Evolutionary conservation across 1,139 yeast genomes (phyloP).

Genomic region (Blastobotrys persicus): DNA sequence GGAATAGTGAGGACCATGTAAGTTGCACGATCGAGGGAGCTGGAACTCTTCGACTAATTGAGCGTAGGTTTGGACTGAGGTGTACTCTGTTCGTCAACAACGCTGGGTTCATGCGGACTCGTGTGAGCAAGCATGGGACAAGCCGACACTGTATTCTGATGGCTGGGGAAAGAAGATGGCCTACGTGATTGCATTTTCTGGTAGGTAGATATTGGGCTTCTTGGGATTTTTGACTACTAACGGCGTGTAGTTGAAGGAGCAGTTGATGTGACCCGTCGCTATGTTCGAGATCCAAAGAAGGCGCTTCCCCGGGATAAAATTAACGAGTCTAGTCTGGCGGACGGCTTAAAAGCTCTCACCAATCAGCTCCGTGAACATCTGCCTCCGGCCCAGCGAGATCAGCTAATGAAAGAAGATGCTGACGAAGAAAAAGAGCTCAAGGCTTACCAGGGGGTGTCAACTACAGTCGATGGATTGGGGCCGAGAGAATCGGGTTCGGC

Average conservation of each 20-base stretch:
- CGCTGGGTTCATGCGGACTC: slow-evolving; percentile 86
- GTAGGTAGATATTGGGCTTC: slow-evolving; percentile 35
- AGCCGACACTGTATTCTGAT: slow-evolving; percentile 68
- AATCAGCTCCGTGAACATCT: slow-evolving; percentile 37
- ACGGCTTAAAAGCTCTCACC: slow-evolving; percentile 44
- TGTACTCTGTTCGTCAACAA: slow-evolving; percentile 56
- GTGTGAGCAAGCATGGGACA: slow-evolving; percentile 83
- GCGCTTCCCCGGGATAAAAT: slow-evolving; percentile 52
- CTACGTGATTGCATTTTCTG: slow-evolving; percentile 62
- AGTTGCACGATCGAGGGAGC: no score
- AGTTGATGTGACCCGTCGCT: slow-evolving; percentile 66
- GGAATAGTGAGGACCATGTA: slow-evolving; percentile 90
- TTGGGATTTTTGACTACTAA: neutral
- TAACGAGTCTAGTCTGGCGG: slow-evolving; percentile 43
- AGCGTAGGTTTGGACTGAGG: slow-evolving; percentile 72
- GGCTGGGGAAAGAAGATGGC: slow-evolving; percentile 97
- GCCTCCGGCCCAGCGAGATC: slow-evolving; percentile 37
- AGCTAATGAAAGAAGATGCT: slow-evolving; percentile 41
- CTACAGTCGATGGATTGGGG: slow-evolving; percentile 22
- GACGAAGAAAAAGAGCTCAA: slow-evolving; percentile 42
- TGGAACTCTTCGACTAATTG: no score
- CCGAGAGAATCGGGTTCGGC: slow-evolving; percentile 70
- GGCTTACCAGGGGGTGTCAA: slow-evolving; percentile 22
- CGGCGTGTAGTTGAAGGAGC: slow-evolving; percentile 45
- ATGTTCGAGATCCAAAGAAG: slow-evolving; percentile 53